Evolutionary conservation across 2,329 filamentous ascomycete genomes (phyloP).

Genomic region (Aureobasidium pullulans): DNA sequence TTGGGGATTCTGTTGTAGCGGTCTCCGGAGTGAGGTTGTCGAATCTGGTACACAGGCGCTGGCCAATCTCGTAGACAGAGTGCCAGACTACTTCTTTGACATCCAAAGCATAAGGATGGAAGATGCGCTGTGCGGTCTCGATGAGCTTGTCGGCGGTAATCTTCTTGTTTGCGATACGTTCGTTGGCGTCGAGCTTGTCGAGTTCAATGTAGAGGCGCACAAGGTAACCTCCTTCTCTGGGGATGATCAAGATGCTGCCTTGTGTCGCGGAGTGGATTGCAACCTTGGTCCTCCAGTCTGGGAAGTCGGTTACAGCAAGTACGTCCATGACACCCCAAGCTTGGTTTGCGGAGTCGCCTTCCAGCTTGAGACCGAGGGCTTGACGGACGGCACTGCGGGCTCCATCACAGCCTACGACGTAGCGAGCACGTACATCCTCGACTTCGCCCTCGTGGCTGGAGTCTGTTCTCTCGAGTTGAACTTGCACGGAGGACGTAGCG

Average conservation of each 20-base stretch:
- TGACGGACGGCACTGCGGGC: slow-evolving; percentile 18
- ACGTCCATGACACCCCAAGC: slow-evolving; percentile 27
- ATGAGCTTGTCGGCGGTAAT: slow-evolving; percentile 47
- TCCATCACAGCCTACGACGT: slow-evolving; percentile 23
- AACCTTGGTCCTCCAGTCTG: slow-evolving; percentile 72
- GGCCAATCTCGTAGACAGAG: slow-evolving; percentile 44
- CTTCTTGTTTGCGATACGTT: neutral
- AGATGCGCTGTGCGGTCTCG: slow-evolving; percentile 54
- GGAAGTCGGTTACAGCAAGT: slow-evolving; percentile 23
- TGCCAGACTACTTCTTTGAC: slow-evolving; percentile 42
- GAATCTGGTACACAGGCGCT: slow-evolving; percentile 41
- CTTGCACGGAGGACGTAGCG: neutral
- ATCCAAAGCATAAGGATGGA: slow-evolving; percentile 58
- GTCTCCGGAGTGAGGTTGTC: slow-evolving; percentile 22
- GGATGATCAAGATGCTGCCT: slow-evolving; percentile 72
- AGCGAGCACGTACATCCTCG: slow-evolving; percentile 18
- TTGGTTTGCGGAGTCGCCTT: slow-evolving; percentile 23
- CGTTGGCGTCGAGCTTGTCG: slow-evolving; percentile 36
- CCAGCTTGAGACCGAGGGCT: slow-evolving; percentile 20
- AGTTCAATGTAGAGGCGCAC: slow-evolving; percentile 30
- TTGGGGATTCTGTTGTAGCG: slow-evolving; percentile 35
- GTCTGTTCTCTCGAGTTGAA: slow-evolving; percentile 19
- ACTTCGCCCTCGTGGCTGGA: slow-evolving; percentile 34
- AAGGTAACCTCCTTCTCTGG: slow-evolving; percentile 33
- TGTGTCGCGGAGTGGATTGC: slow-evolving; percentile 59